Base-by-base conservation (phyloP, 805 yeast species). In the Candida methanosorbosa region DNA sequence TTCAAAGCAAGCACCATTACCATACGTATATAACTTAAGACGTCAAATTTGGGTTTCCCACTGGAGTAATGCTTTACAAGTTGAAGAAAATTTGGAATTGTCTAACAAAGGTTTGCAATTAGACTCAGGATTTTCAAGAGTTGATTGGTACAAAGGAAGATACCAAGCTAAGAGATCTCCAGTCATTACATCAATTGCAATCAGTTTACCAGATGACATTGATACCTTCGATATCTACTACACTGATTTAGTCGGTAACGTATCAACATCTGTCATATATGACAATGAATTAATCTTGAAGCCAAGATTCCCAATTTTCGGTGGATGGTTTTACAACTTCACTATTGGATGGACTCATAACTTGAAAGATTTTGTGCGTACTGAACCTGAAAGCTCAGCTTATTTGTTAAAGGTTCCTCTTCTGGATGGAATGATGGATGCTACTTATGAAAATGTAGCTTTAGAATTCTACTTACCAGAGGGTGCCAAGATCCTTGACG, bases 251-350 rank as follows among this genome's bases (percentile, higher is more conserved):
- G 95, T 90, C 20, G 98, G 98, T 25, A 84, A 85, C 59, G 95
- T 90, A 12, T 79, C 95, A 6, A 83, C 97, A 3, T 80, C 81
- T 33, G 63, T 64, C 41, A 40, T 61, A 18, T 51, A 60, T 4
- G 58, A 59, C 28, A 57, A 68, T 29, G 59, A 61, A 40, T 60
- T 85, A 32, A 63, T 78, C 24, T 56, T 92, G 43, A 74, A 71
- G 50, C 97, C 97, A 37, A 72, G 98, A 56, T 92, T 67, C 65
- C 98, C 98, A n/a, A 56, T 92, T 6, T 83, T 85, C 59, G 98
- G 98, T 32, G 94, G 88, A 29, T 92, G 98, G 98, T 71, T 78
- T 49, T 90, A 86, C 61, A 86, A 90, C 61, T 92, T 85, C 67
- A 92, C 97, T 17, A 59, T 90, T 46, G 97, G 97, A n/a, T 92